Percentiles rank a stretch among this genome's conserved stretches.
These are phyloP conservation scores for Rhododendron griersonianum DNA, from an alignment of 148 eudicot species.

Conservation along the genomic window DNA sequence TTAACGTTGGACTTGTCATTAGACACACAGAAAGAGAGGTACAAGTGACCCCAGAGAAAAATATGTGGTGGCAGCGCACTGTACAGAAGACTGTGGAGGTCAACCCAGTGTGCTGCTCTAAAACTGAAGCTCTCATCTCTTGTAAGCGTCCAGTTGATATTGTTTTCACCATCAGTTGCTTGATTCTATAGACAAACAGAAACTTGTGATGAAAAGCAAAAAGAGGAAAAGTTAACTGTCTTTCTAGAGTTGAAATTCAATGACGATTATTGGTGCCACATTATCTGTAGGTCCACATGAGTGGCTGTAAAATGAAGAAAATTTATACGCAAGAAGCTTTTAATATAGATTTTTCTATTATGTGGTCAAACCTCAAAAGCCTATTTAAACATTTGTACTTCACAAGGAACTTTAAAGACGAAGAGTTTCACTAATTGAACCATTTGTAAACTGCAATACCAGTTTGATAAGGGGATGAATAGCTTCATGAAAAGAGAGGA, in stretches of 20 bases:
- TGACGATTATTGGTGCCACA: background rate
- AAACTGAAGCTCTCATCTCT: constrained; percentile 72
- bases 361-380: background rate
- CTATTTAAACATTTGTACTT: background rate
- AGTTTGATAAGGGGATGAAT: background rate
- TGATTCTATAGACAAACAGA: constrained; percentile 37
- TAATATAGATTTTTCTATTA: background rate
- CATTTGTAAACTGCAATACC: background rate
- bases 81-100: constrained; percentile 64
- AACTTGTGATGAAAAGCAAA: background rate
- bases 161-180: constrained; percentile 44
- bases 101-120: constrained; percentile 79
- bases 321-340: background rate
- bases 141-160: constrained; percentile 34
- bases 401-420: background rate
- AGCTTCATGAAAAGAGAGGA: background rate
- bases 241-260: background rate
- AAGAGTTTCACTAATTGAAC: background rate
- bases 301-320: background rate
- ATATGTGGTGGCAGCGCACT: constrained; percentile 39
- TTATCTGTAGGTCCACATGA: background rate
- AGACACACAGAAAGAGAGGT: constrained; percentile 41
- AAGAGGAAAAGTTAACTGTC: background rate
- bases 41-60: constrained; percentile 64
- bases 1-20: constrained; percentile 43